Evolutionary conservation across 2,329 filamentous ascomycete genomes (phyloP).

Genomic region (Monosporascus sp.): DNA sequence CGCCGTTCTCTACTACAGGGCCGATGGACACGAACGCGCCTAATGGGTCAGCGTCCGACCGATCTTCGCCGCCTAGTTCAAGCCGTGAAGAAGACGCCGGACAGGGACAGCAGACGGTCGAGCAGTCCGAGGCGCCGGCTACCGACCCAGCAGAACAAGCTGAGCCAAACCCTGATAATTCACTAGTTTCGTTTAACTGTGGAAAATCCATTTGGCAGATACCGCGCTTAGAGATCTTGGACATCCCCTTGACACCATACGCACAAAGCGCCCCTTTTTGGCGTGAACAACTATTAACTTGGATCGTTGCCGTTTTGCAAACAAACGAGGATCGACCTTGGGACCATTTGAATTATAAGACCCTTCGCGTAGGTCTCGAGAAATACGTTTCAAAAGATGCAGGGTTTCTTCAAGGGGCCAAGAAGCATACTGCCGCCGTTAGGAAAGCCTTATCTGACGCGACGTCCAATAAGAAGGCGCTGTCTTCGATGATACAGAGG

Average conservation of each 20-base stretch:
- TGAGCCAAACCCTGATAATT: conserved; percentile 10
- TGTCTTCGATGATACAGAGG: conserved; percentile 12
- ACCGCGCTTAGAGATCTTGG: background rate
- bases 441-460: conserved; percentile 9
- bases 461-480: conserved; percentile 6
- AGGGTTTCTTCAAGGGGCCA: conserved; percentile 14
- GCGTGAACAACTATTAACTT: background rate
- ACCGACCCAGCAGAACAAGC: background rate
- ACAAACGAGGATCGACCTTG: background rate
- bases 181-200: background rate
- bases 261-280: background rate
- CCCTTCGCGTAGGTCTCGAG: conserved; percentile 14
- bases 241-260: background rate
- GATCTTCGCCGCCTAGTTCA: background rate
- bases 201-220: background rate
- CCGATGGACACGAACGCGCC: background rate
- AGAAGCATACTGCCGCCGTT: conserved; percentile 8
- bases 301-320: background rate
- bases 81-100: background rate
- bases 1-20: conserved; percentile 5
- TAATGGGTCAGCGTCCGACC: background rate
- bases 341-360: conserved; percentile 13
- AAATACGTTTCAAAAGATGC: conserved; percentile 13
- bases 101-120: background rate
- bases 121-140: background rate